Percentiles rank a stretch among this genome's conserved stretches.
These are phyloP conservation scores for Termitomyces sp. DNA, from an alignment of 768 basidiomycete species.

Conservation along the genomic window DNA sequence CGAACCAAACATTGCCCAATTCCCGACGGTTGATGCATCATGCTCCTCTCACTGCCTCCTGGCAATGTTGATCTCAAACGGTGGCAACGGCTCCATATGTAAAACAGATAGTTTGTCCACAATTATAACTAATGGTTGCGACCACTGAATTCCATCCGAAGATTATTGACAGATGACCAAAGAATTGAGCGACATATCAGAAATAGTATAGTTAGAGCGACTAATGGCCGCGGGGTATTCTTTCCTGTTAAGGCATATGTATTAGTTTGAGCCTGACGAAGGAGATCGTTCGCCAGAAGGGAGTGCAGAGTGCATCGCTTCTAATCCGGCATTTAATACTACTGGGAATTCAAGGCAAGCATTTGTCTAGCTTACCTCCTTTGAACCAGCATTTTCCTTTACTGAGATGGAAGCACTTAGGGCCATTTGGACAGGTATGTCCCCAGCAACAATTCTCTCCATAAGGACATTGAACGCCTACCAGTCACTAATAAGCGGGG, in stretches of 20 bases:
- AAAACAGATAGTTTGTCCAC: constrained; percentile 10
- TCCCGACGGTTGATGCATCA: background rate
- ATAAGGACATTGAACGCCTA: constrained; percentile 72
- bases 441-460: constrained; percentile 80
- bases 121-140: constrained; percentile 10
- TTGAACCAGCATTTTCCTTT: constrained; percentile 90
- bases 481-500: background rate
- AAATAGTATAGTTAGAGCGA: constrained; percentile 8
- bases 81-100: background rate
- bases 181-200: constrained; percentile 9
- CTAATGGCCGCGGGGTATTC: constrained; percentile 9
- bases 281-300: constrained; percentile 4
- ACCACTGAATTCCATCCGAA: constrained; percentile 15
- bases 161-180: constrained; percentile 13
- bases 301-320: constrained; percentile 37
- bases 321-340: constrained; percentile 17
- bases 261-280: constrained; percentile 10
- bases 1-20: background rate
- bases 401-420: constrained; percentile 62
- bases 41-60: background rate
- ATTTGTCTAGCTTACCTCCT: constrained; percentile 39
- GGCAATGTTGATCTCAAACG: background rate
- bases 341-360: background rate
- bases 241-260: constrained; percentile 2
- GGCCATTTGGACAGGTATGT: constrained; percentile 77